A percentile compares a stretch with the other conserved stretches of the same genome.
phyloP scores from a whole-genome alignment of 441 rosid genomes.

The Monsonia emarginata region DNA sequence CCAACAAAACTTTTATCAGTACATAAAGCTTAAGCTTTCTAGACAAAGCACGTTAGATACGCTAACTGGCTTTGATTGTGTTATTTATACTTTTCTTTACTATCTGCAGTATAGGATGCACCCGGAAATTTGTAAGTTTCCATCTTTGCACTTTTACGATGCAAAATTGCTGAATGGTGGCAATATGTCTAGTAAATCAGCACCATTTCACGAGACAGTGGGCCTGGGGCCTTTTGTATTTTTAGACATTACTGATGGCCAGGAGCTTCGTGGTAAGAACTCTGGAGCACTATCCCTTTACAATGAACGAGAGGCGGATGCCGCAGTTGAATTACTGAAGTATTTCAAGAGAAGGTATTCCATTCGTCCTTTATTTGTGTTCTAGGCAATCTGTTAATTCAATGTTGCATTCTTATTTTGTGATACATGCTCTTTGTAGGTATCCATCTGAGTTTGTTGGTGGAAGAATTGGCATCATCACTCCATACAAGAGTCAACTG shows the following conservation, averaged over 20 bases:
- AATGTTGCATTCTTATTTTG: slow-evolving; percentile 14
- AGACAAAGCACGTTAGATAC: background rate
- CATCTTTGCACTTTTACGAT: slow-evolving; percentile 85
- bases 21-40: background rate
- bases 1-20: background rate
- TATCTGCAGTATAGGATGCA: slow-evolving; percentile 93
- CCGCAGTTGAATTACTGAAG: slow-evolving; percentile 68
- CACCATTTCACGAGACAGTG: slow-evolving; percentile 54
- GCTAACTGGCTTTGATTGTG: slow-evolving; percentile 4
- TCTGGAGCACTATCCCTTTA: slow-evolving; percentile 67
- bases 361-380: slow-evolving; percentile 2
- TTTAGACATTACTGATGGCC: slow-evolving; percentile 73
- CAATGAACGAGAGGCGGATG: slow-evolving; percentile 85
- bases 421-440: slow-evolving; percentile 27
- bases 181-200: slow-evolving; percentile 54
- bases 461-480: slow-evolving; percentile 77
- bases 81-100: slow-evolving; percentile 18
- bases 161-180: slow-evolving; percentile 74
- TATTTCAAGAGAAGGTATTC: slow-evolving; percentile 62
- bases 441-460: slow-evolving; percentile 70
- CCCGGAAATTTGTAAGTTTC: slow-evolving; percentile 83
- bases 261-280: slow-evolving; percentile 64
- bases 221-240: slow-evolving; percentile 77
- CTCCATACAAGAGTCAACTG: slow-evolving; percentile 88
- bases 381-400: slow-evolving; percentile 11